phyloP scores from a whole-genome alignment of 805 yeast genomes.

The Cyberlindnera galapagoensis region DNA sequence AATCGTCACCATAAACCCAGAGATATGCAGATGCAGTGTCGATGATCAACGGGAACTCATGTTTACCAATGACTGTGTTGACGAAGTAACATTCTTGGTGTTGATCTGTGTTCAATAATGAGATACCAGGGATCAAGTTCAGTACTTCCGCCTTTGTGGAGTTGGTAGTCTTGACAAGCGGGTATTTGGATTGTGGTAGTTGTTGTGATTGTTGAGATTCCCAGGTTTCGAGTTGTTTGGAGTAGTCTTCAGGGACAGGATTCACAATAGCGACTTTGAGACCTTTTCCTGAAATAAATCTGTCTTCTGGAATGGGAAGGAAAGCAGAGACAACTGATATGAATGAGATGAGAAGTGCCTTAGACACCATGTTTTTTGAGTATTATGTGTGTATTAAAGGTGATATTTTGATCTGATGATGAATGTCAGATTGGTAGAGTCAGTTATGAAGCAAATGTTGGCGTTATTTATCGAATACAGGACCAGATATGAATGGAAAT shows the following conservation, averaged over 20 bases:
- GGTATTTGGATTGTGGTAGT: conserved; percentile 1
- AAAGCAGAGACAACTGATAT: too few relatives aligned
- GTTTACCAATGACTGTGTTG: conserved; percentile 33
- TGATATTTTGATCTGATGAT: too few relatives aligned
- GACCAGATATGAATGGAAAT: too few relatives aligned
- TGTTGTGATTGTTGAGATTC: background rate
- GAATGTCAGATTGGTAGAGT: too few relatives aligned
- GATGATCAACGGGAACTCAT: conserved; percentile 43
- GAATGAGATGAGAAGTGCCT: too few relatives aligned
- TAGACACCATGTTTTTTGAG: too few relatives aligned
- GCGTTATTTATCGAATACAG: too few relatives aligned
- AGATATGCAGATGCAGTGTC: conserved; percentile 63
- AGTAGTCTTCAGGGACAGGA: conserved; percentile 5
- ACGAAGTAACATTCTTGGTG: conserved; percentile 32
- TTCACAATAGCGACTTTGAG: conserved; percentile 8
- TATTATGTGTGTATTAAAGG: too few relatives aligned
- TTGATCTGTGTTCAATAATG: conserved; percentile 22
- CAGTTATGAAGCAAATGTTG: too few relatives aligned
- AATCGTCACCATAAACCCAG: conserved; percentile 53
- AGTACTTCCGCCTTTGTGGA: conserved; percentile 19
- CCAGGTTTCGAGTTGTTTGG: conserved; percentile 1
- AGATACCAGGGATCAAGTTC: conserved; percentile 24
- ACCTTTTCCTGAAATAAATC: conserved; percentile 4
- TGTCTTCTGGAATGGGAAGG: too few relatives aligned
- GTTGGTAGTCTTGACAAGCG: conserved; percentile 2